A percentile compares a stretch with the other conserved stretches of the same genome.
phyloP scores from a whole-genome alignment of 129 eudicot species.

The Heracleum sosnowskyi region DNA sequence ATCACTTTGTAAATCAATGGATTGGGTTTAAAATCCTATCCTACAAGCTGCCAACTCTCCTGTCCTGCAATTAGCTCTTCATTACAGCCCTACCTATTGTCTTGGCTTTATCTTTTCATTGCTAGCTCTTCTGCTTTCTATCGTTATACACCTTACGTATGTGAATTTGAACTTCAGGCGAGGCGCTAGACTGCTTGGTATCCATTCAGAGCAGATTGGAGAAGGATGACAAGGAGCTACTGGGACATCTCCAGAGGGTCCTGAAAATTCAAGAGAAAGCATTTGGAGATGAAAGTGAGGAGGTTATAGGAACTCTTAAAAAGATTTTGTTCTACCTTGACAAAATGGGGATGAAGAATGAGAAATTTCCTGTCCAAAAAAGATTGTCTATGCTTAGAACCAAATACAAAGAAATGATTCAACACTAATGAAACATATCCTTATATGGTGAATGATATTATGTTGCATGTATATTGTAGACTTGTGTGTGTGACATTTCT shows the following conservation, averaged over 20 bases:
- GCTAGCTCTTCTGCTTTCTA: not conserved
- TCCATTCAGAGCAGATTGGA: slow-evolving; percentile 62
- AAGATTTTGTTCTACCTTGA: slow-evolving; percentile 67
- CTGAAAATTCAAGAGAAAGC: slow-evolving; percentile 71
- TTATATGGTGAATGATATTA: not conserved
- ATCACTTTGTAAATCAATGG: not conserved
- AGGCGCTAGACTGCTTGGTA: slow-evolving; percentile 88
- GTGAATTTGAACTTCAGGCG: slow-evolving; percentile 45
- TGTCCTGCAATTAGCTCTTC: not conserved
- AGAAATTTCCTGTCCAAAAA: slow-evolving; percentile 56
- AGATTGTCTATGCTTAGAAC: slow-evolving; percentile 50
- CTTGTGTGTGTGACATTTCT: not conserved
- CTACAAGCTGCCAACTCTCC: not conserved
- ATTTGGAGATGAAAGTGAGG: slow-evolving; percentile 66
- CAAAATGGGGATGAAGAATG: slow-evolving; percentile 58
- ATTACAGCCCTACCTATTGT: not conserved
- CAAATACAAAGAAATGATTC: slow-evolving; percentile 45
- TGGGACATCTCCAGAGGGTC: slow-evolving; percentile 60
- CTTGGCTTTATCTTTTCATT: not conserved
- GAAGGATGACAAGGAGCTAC: slow-evolving; percentile 46
- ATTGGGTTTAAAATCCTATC: not conserved
- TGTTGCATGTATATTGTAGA: not conserved
- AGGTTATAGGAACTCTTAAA: slow-evolving; percentile 62
- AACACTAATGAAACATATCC: slow-evolving; percentile 13
- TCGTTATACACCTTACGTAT: not conserved